Evolutionary conservation across 176 grass and related monocot species (phyloP).

Genomic region (Stipa capillata): DNA sequence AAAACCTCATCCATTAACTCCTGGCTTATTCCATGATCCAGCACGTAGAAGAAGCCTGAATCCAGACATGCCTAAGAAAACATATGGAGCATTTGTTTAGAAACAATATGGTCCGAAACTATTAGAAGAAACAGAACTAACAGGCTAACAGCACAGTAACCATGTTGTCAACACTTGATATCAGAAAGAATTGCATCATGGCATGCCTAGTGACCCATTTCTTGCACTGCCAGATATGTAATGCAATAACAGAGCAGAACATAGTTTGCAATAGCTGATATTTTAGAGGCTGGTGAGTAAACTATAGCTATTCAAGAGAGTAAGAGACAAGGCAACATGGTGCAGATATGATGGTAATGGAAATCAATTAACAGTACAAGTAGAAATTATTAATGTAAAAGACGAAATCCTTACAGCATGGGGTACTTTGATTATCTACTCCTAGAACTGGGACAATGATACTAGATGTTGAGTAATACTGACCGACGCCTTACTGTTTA

Average conservation of each 20-base stretch:
- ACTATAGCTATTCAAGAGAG: not conserved
- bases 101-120: not conserved
- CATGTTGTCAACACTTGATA: not conserved
- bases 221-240: not conserved
- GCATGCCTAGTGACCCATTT: not conserved
- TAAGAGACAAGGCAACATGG: not conserved
- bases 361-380: not conserved
- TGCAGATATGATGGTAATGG: not conserved
- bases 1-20: slow-evolving; percentile 88
- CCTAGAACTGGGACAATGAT: not conserved
- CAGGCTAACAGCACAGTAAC: not conserved
- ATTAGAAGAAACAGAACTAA: not conserved
- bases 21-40: slow-evolving; percentile 83
- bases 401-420: not conserved
- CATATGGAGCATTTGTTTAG: not conserved
- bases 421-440: not conserved
- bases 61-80: slow-evolving; percentile 77
- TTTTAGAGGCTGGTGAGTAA: not conserved
- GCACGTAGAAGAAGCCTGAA: slow-evolving; percentile 95
- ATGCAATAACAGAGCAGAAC: not conserved
- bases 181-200: not conserved
- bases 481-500: not conserved
- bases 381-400: not conserved
- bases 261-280: not conserved
- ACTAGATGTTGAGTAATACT: not conserved